A percentile compares a stretch with the other conserved stretches of the same genome.
These are phyloP conservation scores for Juncus effusus DNA, from an alignment of 176 grass and related monocot genomes.

Conservation along the genomic window DNA sequence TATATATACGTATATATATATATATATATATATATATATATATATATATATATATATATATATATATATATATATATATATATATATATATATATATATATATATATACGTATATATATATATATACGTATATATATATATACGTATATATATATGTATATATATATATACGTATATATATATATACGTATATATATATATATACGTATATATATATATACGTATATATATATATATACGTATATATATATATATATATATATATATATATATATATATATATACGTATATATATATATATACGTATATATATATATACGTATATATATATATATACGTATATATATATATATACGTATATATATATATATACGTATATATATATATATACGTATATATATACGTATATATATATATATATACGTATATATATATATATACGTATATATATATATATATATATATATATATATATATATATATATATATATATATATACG, in stretches of 20 bases:
- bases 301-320: not conserved
- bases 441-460: not conserved
- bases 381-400: not conserved
- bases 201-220: not conserved
- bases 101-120: no score
- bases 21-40: no score
- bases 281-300: not conserved
- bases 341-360: not conserved
- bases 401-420: not conserved
- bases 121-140: no score
- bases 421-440: not conserved
- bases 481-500: not conserved
- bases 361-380: not conserved
- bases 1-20: no score
- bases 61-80: no score
- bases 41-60: no score
- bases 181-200: not conserved
- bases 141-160: no score
- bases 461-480: not conserved
- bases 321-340: not conserved
- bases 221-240: not conserved
- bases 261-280: not conserved
- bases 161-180: not conserved
- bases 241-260: not conserved
- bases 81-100: no score